Evolutionary conservation across 2,329 filamentous ascomycete species (phyloP).

Genomic region (Sclerotinia spermophila): DNA sequence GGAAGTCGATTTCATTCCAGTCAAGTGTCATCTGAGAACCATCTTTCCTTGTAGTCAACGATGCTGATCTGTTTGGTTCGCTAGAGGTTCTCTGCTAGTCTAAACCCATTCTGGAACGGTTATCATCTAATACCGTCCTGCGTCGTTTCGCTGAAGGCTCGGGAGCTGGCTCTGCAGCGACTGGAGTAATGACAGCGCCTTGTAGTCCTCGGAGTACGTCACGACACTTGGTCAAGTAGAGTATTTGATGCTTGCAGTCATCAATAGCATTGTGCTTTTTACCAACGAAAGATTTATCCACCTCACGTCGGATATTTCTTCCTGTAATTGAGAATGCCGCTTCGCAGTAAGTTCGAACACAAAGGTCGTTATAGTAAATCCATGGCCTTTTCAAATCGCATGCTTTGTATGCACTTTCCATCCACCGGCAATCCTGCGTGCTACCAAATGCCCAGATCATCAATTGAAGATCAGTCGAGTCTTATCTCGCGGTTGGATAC

Average conservation of each 20-base stretch:
- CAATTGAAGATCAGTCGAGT: not conserved
- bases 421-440: constrained; percentile 4
- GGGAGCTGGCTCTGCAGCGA: not conserved
- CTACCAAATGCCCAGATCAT: constrained; percentile 10
- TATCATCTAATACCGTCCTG: not conserved
- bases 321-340: constrained; percentile 2
- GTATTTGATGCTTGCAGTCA: constrained; percentile 10
- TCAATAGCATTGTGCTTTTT: constrained; percentile 14
- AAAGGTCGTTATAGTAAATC: not conserved
- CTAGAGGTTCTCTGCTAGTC: not conserved
- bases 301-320: constrained; percentile 4
- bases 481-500: not conserved
- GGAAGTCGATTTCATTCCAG: not conserved
- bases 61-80: not conserved
- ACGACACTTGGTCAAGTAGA: constrained; percentile 2
- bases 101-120: not conserved
- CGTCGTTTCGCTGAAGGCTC: not conserved
- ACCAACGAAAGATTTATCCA: not conserved
- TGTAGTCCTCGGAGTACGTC: not conserved
- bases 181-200: not conserved
- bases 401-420: constrained; percentile 1
- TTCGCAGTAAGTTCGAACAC: constrained; percentile 6
- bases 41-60: not conserved
- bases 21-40: too few species aligned
- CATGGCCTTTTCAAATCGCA: not conserved